These are phyloP conservation scores for Ensete ventricosum DNA, from an alignment of 176 grass and related monocot genomes.

Conservation along the genomic window DNA sequence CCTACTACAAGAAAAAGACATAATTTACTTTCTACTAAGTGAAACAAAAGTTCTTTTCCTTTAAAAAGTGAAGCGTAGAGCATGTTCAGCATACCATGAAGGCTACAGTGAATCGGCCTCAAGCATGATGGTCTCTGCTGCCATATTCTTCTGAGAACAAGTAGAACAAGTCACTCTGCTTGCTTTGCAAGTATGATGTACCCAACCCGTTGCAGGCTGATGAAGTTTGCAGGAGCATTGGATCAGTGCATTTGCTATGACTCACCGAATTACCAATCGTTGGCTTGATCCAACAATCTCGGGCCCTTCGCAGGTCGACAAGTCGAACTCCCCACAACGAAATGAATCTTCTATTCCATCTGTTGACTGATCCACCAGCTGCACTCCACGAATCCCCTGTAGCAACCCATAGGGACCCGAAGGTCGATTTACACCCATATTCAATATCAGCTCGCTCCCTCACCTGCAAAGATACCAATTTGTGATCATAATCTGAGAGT, in stretches of 20 bases:
- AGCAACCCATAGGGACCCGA: constrained; percentile 30
- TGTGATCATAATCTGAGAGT: not conserved
- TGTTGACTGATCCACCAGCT: constrained; percentile 23
- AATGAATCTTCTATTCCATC: constrained; percentile 28
- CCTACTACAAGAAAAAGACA: constrained; percentile 37
- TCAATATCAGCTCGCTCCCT: constrained; percentile 12
- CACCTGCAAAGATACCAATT: not conserved
- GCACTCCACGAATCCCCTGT: constrained; percentile 47
- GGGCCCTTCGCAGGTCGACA: constrained; percentile 16
- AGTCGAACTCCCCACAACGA: constrained; percentile 29
- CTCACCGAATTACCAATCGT: constrained; percentile 46
- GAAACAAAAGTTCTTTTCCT: not conserved
- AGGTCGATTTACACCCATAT: constrained; percentile 36
- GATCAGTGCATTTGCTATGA: not conserved
- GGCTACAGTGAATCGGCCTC: constrained; percentile 67
- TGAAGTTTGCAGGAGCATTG: not conserved
- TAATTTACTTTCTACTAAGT: not conserved
- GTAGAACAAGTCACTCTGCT: constrained; percentile 15
- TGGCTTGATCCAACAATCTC: constrained; percentile 25
- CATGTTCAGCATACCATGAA: constrained; percentile 42
- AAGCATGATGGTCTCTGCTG: constrained; percentile 63
- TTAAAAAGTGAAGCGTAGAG: not conserved
- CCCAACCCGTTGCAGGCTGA: not conserved
- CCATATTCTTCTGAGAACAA: constrained; percentile 56
- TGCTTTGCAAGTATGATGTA: constrained; percentile 1